Base-by-base conservation (phyloP, 129 eudicot genomes). In the Artemisia tridentata region DNA sequence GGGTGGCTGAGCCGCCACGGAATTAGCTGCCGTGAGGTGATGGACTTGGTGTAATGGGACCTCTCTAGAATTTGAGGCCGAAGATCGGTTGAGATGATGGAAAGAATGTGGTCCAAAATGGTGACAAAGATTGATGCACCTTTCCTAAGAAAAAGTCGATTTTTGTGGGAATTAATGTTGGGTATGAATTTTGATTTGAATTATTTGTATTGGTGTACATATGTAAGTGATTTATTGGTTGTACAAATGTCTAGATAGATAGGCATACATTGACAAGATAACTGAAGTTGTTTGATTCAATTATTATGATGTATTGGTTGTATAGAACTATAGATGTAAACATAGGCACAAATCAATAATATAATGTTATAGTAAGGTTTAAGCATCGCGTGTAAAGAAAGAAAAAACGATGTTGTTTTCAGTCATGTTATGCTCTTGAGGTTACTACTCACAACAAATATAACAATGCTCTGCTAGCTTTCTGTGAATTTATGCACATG, bases 1-100 rank as follows among this genome's bases (percentile, higher is more conserved):
- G 92, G 25, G 80, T 89, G 74, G 70, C 72, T 17, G 91, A 88
- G 64, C 45, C 83, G 78, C 81, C 75, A 65, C 78, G 74, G 17
- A 66, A 57, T 66, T 66, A 29, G 77, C 81, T 57, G 51, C 66
- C 73, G 65, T 54, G 18, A 53, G 12, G 34, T 27, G 11, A 54
- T 13, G 16, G 41, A 38, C 56, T 52, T 63, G 59, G 55, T 3
- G 10, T 6, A 14, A 51, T 57, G 79, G 68, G 73, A 50, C 3
- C 59, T 11, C n/a, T 4, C 2, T 18, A 19, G 49, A 63, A 29
- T 13, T 27, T 8, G 31, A 11, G 63, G 63, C 5, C 12, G 5
- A 31, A 19, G 62, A 50, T 29, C 63, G 78, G 71, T 11, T 20
- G 45, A 38, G 45, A 38, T 38, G 45, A 38, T 38, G 2, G 18